Conservation (phyloP, 2,329 filamentous ascomycete genomes). For the Fusarium phyllophilum region DNA sequence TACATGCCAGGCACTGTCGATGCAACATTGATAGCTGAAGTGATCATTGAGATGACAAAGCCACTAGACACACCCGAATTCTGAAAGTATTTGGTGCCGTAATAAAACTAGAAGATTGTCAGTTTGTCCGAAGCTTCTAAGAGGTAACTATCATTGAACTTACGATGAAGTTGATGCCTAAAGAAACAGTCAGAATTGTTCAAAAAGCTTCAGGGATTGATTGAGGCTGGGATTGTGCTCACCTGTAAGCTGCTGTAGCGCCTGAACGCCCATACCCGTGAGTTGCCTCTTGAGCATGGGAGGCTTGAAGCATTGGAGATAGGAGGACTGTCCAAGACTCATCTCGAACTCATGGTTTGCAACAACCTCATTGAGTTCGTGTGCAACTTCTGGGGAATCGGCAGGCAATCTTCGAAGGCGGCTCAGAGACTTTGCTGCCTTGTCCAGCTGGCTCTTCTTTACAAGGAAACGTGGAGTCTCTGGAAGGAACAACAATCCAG, state of each 20-base stretch:
- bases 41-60: conserved; percentile 53
- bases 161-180: conserved; percentile 52
- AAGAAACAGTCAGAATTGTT: background rate
- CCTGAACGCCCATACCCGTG: conserved; percentile 73
- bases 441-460: conserved; percentile 57
- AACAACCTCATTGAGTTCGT: conserved; percentile 70
- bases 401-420: background rate
- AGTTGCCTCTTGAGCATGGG: conserved; percentile 67
- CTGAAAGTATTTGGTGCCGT: conserved; percentile 54
- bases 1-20: conserved; percentile 53
- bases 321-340: conserved; percentile 59
- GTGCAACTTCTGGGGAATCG: background rate
- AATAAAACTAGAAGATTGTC: conserved; percentile 47
- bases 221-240: background rate
- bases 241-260: conserved; percentile 52
- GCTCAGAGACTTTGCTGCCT: background rate
- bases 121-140: conserved; percentile 9
- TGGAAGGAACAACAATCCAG: conserved; percentile 73
- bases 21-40: conserved; percentile 51
- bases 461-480: conserved; percentile 79
- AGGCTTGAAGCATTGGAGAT: conserved; percentile 64
- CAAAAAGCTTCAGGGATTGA: accelerated
- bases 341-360: conserved; percentile 74
- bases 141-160: background rate
- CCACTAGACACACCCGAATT: conserved; percentile 52